phyloP scores from a whole-genome alignment of 768 basidiomycete genomes.

The Leccinum longicurvipes region DNA sequence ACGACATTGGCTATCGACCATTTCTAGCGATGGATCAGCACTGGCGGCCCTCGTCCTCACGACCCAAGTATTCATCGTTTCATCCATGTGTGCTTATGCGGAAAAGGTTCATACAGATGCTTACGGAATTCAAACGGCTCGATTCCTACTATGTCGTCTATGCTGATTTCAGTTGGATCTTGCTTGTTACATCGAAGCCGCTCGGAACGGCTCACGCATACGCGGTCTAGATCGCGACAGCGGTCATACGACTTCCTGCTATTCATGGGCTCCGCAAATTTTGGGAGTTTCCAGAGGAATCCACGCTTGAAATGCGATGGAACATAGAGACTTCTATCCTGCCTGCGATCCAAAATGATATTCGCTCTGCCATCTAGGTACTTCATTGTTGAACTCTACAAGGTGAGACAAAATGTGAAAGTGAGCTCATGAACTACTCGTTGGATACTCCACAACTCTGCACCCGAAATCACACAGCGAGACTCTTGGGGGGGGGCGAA shows the following conservation, averaged over 20 bases:
- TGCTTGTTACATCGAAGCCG: constrained; percentile 93
- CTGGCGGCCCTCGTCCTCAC: constrained; percentile 81
- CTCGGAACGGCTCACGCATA: constrained; percentile 95
- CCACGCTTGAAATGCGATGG: constrained; percentile 83
- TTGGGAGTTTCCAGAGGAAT: constrained; percentile 75
- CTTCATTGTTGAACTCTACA: constrained; percentile 84
- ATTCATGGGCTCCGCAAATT: constrained; percentile 94
- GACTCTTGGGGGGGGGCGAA: constrained; percentile 66
- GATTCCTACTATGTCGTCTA: constrained; percentile 90
- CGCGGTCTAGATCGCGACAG: constrained; percentile 90
- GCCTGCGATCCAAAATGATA: constrained; percentile 75
- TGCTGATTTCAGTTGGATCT: constrained; percentile 87
- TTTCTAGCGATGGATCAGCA: constrained; percentile 97
- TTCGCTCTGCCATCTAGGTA: constrained; percentile 67
- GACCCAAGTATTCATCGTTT: constrained; percentile 93
- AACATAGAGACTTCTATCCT: constrained; percentile 91
- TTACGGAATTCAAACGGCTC: constrained; percentile 93
- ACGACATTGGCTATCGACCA: constrained; percentile 78
- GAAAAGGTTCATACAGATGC: constrained; percentile 94
- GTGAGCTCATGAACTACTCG: constrained; percentile 65
- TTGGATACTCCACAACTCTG: constrained; percentile 62
- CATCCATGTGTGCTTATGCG: constrained; percentile 92
- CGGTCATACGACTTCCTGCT: constrained; percentile 89
- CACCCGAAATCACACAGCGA: constrained; percentile 59
- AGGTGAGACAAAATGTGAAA: constrained; percentile 61